These are phyloP conservation scores for Saccharum hybrid DNA, from an alignment of 202 grass and related monocot species.

Conservation along the genomic window DNA sequence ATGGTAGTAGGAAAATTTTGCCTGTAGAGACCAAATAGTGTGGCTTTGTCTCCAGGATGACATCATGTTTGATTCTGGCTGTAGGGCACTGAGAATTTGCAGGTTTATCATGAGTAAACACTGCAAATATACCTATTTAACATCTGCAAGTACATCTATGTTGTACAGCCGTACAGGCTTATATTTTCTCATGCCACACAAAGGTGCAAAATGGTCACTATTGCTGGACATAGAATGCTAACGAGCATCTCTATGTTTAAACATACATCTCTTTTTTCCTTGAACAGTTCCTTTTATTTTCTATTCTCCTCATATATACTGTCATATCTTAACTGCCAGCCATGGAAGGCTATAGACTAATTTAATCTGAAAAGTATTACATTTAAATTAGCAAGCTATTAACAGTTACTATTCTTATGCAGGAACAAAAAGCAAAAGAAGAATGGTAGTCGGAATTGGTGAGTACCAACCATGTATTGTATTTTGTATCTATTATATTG, in stretches of 20 bases:
- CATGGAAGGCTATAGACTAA: background rate
- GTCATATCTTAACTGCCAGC: background rate
- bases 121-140: too few relatives aligned
- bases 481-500: background rate
- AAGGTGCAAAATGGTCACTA: too few relatives aligned
- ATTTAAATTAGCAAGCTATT: slow-evolving; percentile 13
- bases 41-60: background rate
- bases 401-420: slow-evolving; percentile 43
- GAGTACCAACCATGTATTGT: background rate
- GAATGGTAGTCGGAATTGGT: background rate
- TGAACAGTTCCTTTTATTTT: background rate
- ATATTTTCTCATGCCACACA: too few relatives aligned
- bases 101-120: too few relatives aligned
- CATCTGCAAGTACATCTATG: too few relatives aligned
- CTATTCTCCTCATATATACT: background rate
- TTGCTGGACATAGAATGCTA: too few relatives aligned
- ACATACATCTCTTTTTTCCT: too few relatives aligned
- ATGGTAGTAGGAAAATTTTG: background rate
- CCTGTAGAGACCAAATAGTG: background rate
- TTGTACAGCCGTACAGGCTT: too few relatives aligned
- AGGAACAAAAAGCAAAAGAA: rapidly evolving
- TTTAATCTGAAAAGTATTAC: background rate
- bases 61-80: background rate
- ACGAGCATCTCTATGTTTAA: too few relatives aligned
- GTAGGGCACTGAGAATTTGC: too few relatives aligned